Conservation (phyloP, 1,139 yeast genomes). For the Cylindricascospora bacillispora region DNA sequence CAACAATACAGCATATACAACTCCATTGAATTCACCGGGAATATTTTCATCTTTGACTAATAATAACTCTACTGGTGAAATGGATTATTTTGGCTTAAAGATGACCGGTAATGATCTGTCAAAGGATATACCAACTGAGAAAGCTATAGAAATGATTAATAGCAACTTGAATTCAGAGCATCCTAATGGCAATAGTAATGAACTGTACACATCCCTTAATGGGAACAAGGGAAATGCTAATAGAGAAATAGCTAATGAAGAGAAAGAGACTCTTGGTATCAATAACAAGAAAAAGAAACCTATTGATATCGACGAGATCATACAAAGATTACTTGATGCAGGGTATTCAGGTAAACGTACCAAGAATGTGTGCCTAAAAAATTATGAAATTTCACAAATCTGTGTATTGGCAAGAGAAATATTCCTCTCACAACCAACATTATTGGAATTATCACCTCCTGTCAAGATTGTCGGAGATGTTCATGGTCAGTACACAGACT, state of each 20-base stretch:
- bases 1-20: conserved; percentile 5
- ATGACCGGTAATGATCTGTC: too few species aligned
- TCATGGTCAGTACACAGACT: conserved; percentile 91
- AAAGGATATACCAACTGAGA: too few species aligned
- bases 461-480: conserved; percentile 97
- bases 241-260: too few species aligned
- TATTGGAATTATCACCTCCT: conserved; percentile 83
- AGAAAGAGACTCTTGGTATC: too few species aligned
- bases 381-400: conserved; percentile 71
- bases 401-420: conserved; percentile 84
- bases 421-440: conserved; percentile 75
- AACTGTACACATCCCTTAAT: not conserved
- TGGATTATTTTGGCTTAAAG: conserved; percentile 3
- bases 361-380: conserved; percentile 76
- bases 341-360: conserved; percentile 93
- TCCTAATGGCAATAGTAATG: not conserved
- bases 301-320: conserved; percentile 74
- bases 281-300: conserved; percentile 26
- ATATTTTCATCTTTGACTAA: too few species aligned
- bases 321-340: conserved; percentile 82
- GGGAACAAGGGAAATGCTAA: not conserved
- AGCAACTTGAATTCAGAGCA: not conserved
- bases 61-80: conserved; percentile 2
- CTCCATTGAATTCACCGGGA: conserved; percentile 9
- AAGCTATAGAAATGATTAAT: not conserved